These are phyloP conservation scores for Penicillium chermesinum DNA, from an alignment of 495 filamentous ascomycete genomes.

Conservation along the genomic window DNA sequence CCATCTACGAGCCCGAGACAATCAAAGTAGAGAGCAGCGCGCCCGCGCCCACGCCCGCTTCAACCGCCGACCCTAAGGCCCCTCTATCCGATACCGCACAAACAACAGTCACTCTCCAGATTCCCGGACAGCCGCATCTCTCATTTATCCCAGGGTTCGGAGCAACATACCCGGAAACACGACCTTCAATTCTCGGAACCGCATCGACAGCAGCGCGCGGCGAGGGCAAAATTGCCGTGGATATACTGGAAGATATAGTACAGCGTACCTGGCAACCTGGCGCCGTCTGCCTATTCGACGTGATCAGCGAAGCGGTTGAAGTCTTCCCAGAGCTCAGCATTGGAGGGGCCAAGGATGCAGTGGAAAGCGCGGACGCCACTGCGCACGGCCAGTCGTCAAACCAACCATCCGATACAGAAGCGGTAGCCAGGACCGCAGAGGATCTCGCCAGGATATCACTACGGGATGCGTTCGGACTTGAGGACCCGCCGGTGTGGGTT, in stretches of 20 bases:
- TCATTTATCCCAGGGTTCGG: conserved; percentile 65
- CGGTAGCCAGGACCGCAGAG: conserved; percentile 9
- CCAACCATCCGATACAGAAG: conserved; percentile 9
- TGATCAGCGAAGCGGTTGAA: conserved; percentile 57
- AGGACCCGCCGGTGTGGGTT: conserved; percentile 57
- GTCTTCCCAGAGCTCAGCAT: conserved; percentile 45
- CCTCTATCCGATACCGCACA: conserved; percentile 21
- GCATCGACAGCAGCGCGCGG: conserved; percentile 51
- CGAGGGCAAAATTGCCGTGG: conserved; percentile 60
- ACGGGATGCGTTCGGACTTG: conserved; percentile 32
- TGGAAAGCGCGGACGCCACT: neutral
- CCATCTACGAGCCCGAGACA: conserved; percentile 77
- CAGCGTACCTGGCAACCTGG: conserved; percentile 62
- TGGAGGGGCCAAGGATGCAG: conserved; percentile 19
- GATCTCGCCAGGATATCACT: conserved; percentile 27
- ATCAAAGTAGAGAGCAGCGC: conserved; percentile 44
- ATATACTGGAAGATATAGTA: conserved; percentile 61
- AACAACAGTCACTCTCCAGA: conserved; percentile 36
- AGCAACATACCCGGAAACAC: conserved; percentile 62
- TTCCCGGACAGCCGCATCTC: conserved; percentile 39
- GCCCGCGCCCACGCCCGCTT: conserved; percentile 26
- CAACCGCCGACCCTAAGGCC: conserved; percentile 46
- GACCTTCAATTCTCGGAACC: conserved; percentile 65
- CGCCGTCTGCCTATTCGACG: conserved; percentile 80
- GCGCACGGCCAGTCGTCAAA: conserved; percentile 8